Percentiles rank a stretch among this genome's conserved stretches.
These are phyloP conservation scores for Umbelopsis sp. DNA, from an alignment of 192 early-diverging fungal genomes.

Conservation along the genomic window DNA sequence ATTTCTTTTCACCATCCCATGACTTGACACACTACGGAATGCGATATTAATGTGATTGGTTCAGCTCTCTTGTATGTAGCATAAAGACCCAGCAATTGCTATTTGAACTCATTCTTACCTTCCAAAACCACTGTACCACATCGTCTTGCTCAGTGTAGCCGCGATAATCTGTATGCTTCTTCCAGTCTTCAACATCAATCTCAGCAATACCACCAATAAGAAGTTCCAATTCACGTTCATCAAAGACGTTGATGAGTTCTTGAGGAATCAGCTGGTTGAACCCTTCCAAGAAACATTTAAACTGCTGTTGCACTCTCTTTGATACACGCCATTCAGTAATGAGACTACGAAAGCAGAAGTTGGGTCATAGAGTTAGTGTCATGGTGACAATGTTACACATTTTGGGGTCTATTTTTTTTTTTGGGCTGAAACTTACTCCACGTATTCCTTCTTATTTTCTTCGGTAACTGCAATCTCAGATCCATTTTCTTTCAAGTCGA, in stretches of 20 bases:
- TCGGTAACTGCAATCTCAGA: slow-evolving; percentile 85
- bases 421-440: slow-evolving; percentile 55
- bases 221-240: slow-evolving; percentile 95
- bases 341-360: slow-evolving; percentile 37
- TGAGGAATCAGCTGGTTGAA: slow-evolving; percentile 92
- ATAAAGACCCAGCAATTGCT: not conserved
- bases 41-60: not conserved
- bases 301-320: slow-evolving; percentile 90
- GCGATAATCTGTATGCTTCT: slow-evolving; percentile 95
- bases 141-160: slow-evolving; percentile 94
- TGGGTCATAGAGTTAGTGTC: no score
- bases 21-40: slow-evolving; percentile 61
- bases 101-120: slow-evolving; percentile 38
- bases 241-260: slow-evolving; percentile 93
- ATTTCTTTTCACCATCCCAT: slow-evolving; percentile 90
- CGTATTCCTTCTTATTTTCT: slow-evolving; percentile 94
- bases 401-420: not conserved
- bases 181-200: slow-evolving; percentile 96
- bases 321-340: slow-evolving; percentile 84
- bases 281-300: slow-evolving; percentile 85
- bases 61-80: no score
- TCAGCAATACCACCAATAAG: slow-evolving; percentile 94
- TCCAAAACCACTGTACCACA: slow-evolving; percentile 94
- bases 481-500: slow-evolving; percentile 86
- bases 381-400: not conserved